A percentile compares a stretch with the other conserved stretches of the same genome.
Conservation (phyloP, 495 filamentous ascomycete genomes). For the Saxophila tyrrhenica region DNA sequence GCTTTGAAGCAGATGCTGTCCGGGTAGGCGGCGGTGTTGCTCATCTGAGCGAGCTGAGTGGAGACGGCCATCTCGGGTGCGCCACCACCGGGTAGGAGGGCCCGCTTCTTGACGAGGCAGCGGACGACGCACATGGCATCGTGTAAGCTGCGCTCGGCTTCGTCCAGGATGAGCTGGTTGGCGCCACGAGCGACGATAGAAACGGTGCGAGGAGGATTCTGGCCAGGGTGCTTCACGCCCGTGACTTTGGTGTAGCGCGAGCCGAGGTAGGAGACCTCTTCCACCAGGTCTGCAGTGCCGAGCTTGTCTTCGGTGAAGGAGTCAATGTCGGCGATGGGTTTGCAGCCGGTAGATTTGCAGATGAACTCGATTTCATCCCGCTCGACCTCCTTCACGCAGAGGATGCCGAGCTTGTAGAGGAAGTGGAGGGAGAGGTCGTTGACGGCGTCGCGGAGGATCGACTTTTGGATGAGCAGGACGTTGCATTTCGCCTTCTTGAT, state of each 20-base stretch:
- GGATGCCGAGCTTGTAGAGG: slow-evolving; percentile 90
- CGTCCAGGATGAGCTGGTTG: slow-evolving; percentile 88
- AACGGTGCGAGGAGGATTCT: slow-evolving; percentile 55
- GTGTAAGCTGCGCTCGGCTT: slow-evolving; percentile 90
- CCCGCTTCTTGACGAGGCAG: slow-evolving; percentile 94
- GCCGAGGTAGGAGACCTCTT: slow-evolving; percentile 79
- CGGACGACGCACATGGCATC: slow-evolving; percentile 96
- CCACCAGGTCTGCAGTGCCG: slow-evolving; percentile 86
- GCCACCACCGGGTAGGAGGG: slow-evolving; percentile 89
- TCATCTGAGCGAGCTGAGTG: slow-evolving; percentile 62
- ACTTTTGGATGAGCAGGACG: slow-evolving; percentile 96
- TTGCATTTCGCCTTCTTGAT: slow-evolving; percentile 99
- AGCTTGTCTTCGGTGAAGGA: slow-evolving; percentile 99
- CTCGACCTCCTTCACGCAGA: slow-evolving; percentile 94
- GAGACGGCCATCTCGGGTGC: slow-evolving; percentile 94
- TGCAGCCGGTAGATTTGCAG: slow-evolving; percentile 93
- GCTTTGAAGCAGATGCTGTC: slow-evolving; percentile 98
- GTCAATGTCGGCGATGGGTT: slow-evolving; percentile 97
- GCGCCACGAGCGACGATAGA: slow-evolving; percentile 90
- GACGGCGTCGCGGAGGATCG: slow-evolving; percentile 91
- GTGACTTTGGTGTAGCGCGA: slow-evolving; percentile 89
- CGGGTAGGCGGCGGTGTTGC: slow-evolving; percentile 74
- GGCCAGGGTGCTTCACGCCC: slow-evolving; percentile 58
- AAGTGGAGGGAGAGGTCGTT: slow-evolving; percentile 96
- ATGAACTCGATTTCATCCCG: slow-evolving; percentile 98